A percentile compares a stretch with the other conserved stretches of the same genome.
These are phyloP conservation scores for Liriodendron chinense DNA, from an alignment of 164 flowering plant species.

Conservation along the genomic window DNA sequence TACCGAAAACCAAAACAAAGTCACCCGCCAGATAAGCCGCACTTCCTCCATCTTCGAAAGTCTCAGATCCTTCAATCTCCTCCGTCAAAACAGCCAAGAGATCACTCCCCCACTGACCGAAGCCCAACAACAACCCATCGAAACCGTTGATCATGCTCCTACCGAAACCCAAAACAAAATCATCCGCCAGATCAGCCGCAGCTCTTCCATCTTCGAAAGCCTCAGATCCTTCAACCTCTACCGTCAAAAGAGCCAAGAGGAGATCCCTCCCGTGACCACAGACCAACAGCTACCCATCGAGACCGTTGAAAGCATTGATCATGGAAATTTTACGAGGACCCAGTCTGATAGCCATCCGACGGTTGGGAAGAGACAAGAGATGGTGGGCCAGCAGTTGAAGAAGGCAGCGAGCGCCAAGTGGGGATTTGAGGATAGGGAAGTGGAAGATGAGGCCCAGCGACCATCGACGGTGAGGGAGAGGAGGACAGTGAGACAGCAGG, in stretches of 20 bases:
- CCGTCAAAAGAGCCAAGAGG: conserved; percentile 15
- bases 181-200: background rate
- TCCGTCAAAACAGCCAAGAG: conserved; percentile 20
- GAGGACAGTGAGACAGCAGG: conserved; percentile 13
- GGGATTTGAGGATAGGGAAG: conserved; percentile 7
- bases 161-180: background rate
- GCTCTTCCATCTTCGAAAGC: conserved; percentile 34
- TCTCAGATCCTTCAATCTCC: conserved; percentile 38
- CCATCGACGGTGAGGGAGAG: conserved; percentile 15
- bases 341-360: conserved; percentile 13
- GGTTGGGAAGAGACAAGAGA: conserved; percentile 10
- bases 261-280: background rate
- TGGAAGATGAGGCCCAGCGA: conserved; percentile 21
- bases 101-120: background rate
- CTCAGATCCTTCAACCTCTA: conserved; percentile 38
- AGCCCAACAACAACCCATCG: background rate
- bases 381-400: conserved; percentile 23
- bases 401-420: conserved; percentile 29
- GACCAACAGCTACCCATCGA: background rate
- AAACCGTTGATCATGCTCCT: background rate
- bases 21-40: background rate
- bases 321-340: background rate
- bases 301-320: background rate
- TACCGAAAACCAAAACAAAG: background rate
- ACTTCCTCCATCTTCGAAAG: conserved; percentile 40